A percentile compares a stretch with the other conserved stretches of the same genome.
These are phyloP conservation scores for Corynascus novoguineensis DNA, from an alignment of 495 filamentous ascomycete genomes.

Conservation along the genomic window DNA sequence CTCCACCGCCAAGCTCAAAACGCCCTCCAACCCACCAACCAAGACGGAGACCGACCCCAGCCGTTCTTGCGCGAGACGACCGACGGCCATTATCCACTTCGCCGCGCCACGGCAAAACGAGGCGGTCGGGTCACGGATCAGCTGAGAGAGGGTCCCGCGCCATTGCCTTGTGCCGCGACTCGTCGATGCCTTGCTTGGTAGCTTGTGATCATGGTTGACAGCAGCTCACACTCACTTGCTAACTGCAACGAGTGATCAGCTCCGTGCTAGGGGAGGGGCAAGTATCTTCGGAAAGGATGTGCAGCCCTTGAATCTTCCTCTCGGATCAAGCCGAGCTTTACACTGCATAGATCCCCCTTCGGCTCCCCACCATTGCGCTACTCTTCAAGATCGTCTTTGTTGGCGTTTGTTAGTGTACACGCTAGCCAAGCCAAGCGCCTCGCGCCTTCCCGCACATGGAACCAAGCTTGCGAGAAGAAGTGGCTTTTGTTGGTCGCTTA, in stretches of 20 bases:
- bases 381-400: neutral
- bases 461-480: neutral
- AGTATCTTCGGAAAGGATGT: neutral
- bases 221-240: too few relatives aligned
- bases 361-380: neutral
- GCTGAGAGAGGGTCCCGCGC: neutral
- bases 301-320: neutral
- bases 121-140: neutral
- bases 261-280: neutral
- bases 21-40: too few relatives aligned
- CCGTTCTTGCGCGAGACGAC: too few relatives aligned
- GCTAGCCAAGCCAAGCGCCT: neutral
- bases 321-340: conserved; percentile 1
- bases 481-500: too few relatives aligned
- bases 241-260: too few relatives aligned
- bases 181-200: too few relatives aligned
- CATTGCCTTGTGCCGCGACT: too few relatives aligned
- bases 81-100: conserved; percentile 11
- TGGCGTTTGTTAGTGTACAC: neutral
- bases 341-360: neutral
- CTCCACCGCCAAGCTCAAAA: conserved; percentile 1
- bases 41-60: too few relatives aligned
- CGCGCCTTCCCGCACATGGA: conserved; percentile 2
- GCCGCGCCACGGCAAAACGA: conserved; percentile 1
- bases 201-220: too few relatives aligned